These are phyloP conservation scores for Hypericum perforatum DNA, from an alignment of 345 rosid species.

Conservation along the genomic window DNA sequence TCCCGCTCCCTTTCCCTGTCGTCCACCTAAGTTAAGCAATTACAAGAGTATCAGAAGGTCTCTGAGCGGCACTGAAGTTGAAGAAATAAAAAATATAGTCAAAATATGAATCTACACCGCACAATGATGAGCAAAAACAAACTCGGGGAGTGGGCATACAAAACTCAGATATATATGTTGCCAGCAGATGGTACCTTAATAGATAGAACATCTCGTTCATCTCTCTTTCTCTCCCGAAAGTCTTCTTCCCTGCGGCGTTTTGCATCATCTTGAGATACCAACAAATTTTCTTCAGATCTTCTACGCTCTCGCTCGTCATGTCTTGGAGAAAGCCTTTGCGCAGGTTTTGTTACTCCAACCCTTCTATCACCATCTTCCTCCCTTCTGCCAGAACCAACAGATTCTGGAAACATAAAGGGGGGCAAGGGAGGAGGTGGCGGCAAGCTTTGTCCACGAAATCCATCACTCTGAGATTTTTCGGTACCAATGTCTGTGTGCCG, in stretches of 20 bases:
- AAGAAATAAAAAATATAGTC: no score
- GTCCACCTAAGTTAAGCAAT: constrained; percentile 44
- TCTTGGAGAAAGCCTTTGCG: constrained; percentile 89
- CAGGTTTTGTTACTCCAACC: constrained; percentile 56
- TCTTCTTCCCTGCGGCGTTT: constrained; percentile 95
- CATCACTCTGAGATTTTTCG: constrained; percentile 65
- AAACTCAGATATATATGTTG: no score
- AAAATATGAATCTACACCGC: no score
- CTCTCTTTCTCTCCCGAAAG: constrained; percentile 83
- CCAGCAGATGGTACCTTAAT: constrained; percentile 45
- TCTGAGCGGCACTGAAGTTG: no score
- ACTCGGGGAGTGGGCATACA: no score
- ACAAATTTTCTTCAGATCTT: constrained; percentile 79
- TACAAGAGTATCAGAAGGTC: background rate
- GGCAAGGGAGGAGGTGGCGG: constrained; percentile 99
- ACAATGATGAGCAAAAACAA: no score
- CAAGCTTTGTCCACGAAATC: constrained; percentile 75
- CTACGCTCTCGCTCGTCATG: constrained; percentile 91
- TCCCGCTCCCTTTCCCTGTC: constrained; percentile 43
- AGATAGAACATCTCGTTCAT: constrained; percentile 56
- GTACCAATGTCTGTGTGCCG: constrained; percentile 46
- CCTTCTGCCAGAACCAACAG: constrained; percentile 55
- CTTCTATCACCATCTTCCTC: constrained; percentile 87
- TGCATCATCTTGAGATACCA: constrained; percentile 60
- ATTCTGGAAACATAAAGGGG: constrained; percentile 74